Evolutionary conservation across 2,329 filamentous ascomycete species (phyloP), one percentile per base, ranked within the genome.

Genomic region (Colletotrichum somersetense): DNA sequence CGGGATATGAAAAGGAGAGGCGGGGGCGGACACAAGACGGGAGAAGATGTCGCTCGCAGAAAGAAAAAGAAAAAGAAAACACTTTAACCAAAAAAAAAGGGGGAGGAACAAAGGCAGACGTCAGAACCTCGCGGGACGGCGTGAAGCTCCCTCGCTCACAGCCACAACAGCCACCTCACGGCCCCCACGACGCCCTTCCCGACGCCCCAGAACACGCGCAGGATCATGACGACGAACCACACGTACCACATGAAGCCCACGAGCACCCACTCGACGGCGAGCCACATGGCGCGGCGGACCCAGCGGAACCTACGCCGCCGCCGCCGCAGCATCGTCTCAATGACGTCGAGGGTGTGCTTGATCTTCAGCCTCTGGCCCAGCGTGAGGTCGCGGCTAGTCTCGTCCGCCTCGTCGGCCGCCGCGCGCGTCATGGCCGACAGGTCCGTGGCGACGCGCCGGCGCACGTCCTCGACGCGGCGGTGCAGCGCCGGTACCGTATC

Each of bases 171-270:
- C 96, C 96, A 98, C 78, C 88, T 87, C n/a, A 93, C 85, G 12
- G 88, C 87, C 14, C 85, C 83, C 62, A 90, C 83, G 0, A 89
- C 78, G 2, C 90, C 91, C 57, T 88, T 88, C 56, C 91, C 87
- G 1, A 92, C 76, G 14, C 91, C 90, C 72, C 91, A 84, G 46
- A 93, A 82, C 18, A 93, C 81, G 72, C 93, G 89, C 63, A 92
- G 85, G 33, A 96, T 85, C 80, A 95, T 93, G 33, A 98, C 95
- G 44, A 97, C 85, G 71, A 97, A 89, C 95, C 96, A 98, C 20
- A 97, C 91, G 81, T 92, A 94, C 95, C 96, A 98, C 91, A 98
- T 94, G 76, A 97, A 89, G 5, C 93, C 93, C 50, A 98, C 90
- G 23, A 98, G 87, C 62, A 90, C 84, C 94, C 95, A 98, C 84